Percentiles rank a stretch among this genome's conserved stretches.
phyloP scores from a whole-genome alignment of 73 alveolate species.

The Symbiodinium natans region DNA sequence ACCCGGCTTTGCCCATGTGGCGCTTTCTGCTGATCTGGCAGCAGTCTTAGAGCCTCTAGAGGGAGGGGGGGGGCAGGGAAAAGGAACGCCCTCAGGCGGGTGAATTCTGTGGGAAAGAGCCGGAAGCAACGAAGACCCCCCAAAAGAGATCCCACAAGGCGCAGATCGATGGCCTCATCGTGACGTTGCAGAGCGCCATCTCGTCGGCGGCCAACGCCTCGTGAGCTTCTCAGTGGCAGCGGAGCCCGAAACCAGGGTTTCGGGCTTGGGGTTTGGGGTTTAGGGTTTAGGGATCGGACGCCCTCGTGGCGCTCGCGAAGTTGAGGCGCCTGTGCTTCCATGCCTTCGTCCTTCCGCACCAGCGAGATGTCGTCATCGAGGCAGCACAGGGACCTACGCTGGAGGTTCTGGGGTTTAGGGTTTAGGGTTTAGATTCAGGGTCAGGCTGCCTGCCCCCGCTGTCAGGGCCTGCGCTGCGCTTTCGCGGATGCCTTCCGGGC shows the following conservation, averaged over 20 bases:
- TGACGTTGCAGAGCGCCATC: constrained; percentile 47
- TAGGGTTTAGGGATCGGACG: neutral
- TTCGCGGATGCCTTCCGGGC: constrained; percentile 21
- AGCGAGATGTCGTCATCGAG: constrained; percentile 27
- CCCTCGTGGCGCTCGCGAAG: neutral
- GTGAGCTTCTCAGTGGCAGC: neutral
- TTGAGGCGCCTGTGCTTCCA: constrained; percentile 59
- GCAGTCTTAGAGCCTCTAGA: neutral
- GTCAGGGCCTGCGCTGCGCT: constrained; percentile 46
- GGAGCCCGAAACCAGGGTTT: neutral
- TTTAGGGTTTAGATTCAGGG: too few relatives aligned
- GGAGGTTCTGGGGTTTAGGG: neutral
- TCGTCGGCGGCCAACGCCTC: neutral
- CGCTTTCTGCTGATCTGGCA: constrained; percentile 74
- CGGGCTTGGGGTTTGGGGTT: neutral
- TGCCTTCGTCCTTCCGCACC: constrained; percentile 59
- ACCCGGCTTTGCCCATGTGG: constrained; percentile 31
- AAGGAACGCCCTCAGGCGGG: too few relatives aligned
- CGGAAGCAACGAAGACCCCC: too few relatives aligned
- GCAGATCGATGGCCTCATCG: constrained; percentile 75
- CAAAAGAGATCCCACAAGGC: too few relatives aligned
- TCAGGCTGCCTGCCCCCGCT: neutral
- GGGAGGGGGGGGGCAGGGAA: too few relatives aligned
- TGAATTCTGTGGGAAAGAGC: too few relatives aligned
- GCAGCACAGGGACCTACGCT: neutral